phyloP scores from a whole-genome alignment of 768 basidiomycete species.

The Artomyces pyxidatus region DNA sequence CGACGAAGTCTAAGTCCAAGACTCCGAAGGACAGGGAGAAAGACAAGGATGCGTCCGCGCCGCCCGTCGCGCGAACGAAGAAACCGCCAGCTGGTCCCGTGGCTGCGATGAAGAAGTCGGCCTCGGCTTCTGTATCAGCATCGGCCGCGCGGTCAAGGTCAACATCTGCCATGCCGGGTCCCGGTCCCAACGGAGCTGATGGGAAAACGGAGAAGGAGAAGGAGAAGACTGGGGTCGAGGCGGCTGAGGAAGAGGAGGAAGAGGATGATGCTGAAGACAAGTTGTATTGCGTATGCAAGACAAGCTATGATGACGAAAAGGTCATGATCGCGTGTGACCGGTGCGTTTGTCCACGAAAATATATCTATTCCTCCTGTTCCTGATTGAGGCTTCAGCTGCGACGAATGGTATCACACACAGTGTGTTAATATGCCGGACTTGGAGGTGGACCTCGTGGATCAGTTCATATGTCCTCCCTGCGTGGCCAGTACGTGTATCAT shows the following conservation, averaged over 20 bases:
- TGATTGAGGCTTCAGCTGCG: slow-evolving; percentile 49
- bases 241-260: slow-evolving; percentile 29
- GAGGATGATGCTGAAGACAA: slow-evolving; percentile 48
- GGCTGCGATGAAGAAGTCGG: slow-evolving; percentile 21
- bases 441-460: slow-evolving; percentile 83
- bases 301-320: slow-evolving; percentile 77
- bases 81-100: slow-evolving; percentile 20
- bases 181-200: slow-evolving; percentile 31
- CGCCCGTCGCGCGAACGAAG: slow-evolving; percentile 19
- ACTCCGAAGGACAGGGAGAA: slow-evolving; percentile 20
- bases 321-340: slow-evolving; percentile 93
- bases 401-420: slow-evolving; percentile 90
- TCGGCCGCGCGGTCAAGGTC: slow-evolving; percentile 55
- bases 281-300: slow-evolving; percentile 85
- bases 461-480: slow-evolving; percentile 84
- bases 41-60: slow-evolving; percentile 16
- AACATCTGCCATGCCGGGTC: slow-evolving; percentile 54
- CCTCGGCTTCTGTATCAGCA: slow-evolving; percentile 26
- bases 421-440: slow-evolving; percentile 79
- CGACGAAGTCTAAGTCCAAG: slow-evolving; percentile 19
- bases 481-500: slow-evolving; percentile 52
- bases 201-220: slow-evolving; percentile 41
- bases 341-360: slow-evolving; percentile 33
- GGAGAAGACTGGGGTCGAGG: slow-evolving; percentile 28
- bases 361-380: not conserved